Base-by-base conservation (phyloP, 495 filamentous ascomycete species). In the Trypethelium eluteriae region DNA sequence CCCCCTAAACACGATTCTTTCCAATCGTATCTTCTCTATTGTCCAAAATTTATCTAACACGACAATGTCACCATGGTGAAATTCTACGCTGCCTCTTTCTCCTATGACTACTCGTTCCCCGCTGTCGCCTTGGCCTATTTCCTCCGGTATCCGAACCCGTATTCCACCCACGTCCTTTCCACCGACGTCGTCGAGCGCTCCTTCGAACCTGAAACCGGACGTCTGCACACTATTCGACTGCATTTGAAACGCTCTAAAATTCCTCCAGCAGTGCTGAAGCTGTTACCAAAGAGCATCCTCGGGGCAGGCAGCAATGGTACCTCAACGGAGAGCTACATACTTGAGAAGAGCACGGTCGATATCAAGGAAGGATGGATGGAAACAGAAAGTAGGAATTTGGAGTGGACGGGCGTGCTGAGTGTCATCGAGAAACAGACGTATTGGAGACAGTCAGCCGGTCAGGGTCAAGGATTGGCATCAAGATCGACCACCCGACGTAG, bases 91-190 rank as follows among this genome's bases (percentile, higher is more conserved):
- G 90, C 86, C 75, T 84, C 83, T 75, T 94, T 90, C 77, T 87
- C 85, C 77, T 98, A 98, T 81, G 86, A 90, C 77, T 96, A 96
- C 77, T 87, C 90, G 71, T 95, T 94, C 77, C 88, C 92, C 67
- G 85, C 88, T 68, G 94, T 99, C 49, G 93, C 92, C 9, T 88
- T 99, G 69, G 94, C 94, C 79, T 99, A 96, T 84, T 98, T 97
- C 82, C 90, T 99, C 63, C 93, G 94, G 47, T 99, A 99, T 77
- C 95, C 94, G 16, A 99, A 99, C 76, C 94, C 94, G 11, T 97
- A 96, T 78, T 88, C 89, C 67, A 89, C 84, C 70, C 94, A 99
- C 82, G 94, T 99, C 67, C 85, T 96, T 68, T 95, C 90, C 47
- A 96, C 93, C 76, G 94, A 99, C 80, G 94, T 94, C 73, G 93